Evolutionary conservation across 1,284 basidiomycete species (phyloP), one percentile per base, ranked within the genome.

Genomic region (Schizophyllum commune): DNA sequence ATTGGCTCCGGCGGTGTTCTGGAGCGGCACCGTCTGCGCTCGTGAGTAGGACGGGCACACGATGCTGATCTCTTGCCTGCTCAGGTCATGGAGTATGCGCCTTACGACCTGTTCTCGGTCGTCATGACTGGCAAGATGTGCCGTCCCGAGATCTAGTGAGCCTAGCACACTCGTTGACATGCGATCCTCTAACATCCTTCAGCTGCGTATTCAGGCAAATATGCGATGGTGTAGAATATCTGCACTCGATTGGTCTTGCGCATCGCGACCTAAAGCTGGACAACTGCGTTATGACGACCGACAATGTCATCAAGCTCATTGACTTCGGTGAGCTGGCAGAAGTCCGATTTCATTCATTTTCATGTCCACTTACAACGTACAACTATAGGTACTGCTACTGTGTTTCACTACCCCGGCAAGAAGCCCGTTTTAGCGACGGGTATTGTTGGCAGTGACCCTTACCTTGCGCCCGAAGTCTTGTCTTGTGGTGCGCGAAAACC

Each of bases 121-220:
- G 97, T 99, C 79, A 99, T 99, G 97, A 96, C 96, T 33, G 93
- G 94, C 66, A 96, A 94, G 78, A 99, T 99, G 97, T 86, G 89
- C 62, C 89, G 96, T 32, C 94, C 95, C 59, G 96, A 99, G 75
- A 96, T 98, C 65, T 98, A 98, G 79, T 99, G 97, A 72, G 94
- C 8, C 34, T 39, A 7, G 6, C 34, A 7, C 34, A 39, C 34
- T 39, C 6, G 34, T 13, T 13, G 13, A 13, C 34, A 13, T 13
- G 34, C 13, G 6, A 7, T 7, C 6, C 7, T 6, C 34, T 39
- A 39, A 39, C 34, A 39, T 39, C 7, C 6, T 39, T 6, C 34
- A 39, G 39, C 39, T 47, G 39, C 19, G 53, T 99, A 66, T 99
- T 98, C 78, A 91, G 94, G 61, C 97, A 99, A 77, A 98, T 99